Evolutionary conservation across 2,329 filamentous ascomycete genomes (phyloP).

Genomic region (Pseudocercospora fijiensis): DNA sequence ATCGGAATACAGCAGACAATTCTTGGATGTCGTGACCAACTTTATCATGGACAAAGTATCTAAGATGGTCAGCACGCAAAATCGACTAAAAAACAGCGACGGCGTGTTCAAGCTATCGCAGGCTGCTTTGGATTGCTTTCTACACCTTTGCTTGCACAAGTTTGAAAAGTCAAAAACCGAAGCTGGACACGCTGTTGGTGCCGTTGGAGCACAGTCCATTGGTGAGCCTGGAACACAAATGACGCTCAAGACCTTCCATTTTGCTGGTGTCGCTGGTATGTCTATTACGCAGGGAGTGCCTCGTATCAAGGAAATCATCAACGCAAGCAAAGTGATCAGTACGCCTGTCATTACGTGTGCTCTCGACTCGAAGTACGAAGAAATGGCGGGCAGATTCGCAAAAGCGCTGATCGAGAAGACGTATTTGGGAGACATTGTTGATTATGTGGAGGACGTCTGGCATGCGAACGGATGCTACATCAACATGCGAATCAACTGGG

Average conservation of each 20-base stretch:
- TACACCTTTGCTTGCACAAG: slow-evolving; percentile 79
- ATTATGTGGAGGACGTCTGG: slow-evolving; percentile 86
- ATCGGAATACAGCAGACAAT: slow-evolving; percentile 74
- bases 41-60: slow-evolving; percentile 56
- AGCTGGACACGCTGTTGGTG: slow-evolving; percentile 91
- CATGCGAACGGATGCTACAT: slow-evolving; percentile 72
- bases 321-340: slow-evolving; percentile 89
- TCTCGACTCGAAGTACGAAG: slow-evolving; percentile 70
- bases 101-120: slow-evolving; percentile 79
- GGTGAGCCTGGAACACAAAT: slow-evolving; percentile 98
- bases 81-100: slow-evolving; percentile 36
- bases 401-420: slow-evolving; percentile 96
- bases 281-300: slow-evolving; percentile 98
- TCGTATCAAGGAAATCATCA: slow-evolving; percentile 99
- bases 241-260: slow-evolving; percentile 99
- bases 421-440: slow-evolving; percentile 76
- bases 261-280: slow-evolving; percentile 98
- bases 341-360: slow-evolving; percentile 91
- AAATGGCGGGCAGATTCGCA: slow-evolving; percentile 81
- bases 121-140: slow-evolving; percentile 69
- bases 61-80: slow-evolving; percentile 32
- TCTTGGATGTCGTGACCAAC: slow-evolving; percentile 73
- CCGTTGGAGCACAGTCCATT: slow-evolving; percentile 95
- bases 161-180: slow-evolving; percentile 90
- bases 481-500: slow-evolving; percentile 75